Percentiles rank a stretch among this genome's conserved stretches.
These are phyloP conservation scores for Pythium scleroteichum DNA, from an alignment of 352 stramenopile genomes.

Conservation along the genomic window DNA sequence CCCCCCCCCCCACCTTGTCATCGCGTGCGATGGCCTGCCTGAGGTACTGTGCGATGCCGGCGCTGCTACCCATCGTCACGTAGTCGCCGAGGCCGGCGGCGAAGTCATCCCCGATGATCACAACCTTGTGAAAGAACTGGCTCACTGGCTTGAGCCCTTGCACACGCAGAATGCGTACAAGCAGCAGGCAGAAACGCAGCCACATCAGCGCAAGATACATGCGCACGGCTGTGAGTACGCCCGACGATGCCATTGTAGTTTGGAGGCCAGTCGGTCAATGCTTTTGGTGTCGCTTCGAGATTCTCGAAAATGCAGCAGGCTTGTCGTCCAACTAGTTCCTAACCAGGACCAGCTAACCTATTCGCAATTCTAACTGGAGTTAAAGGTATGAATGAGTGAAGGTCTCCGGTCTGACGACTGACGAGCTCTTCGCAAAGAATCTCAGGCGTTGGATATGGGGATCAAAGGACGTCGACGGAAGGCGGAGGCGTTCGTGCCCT, in stretches of 20 bases:
- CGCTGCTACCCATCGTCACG: slow-evolving; percentile 51
- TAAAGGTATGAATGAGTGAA: slow-evolving; percentile 16
- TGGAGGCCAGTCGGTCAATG: not conserved
- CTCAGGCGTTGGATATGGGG: slow-evolving; percentile 42
- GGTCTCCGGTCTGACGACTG: slow-evolving; percentile 16
- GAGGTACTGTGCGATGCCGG: slow-evolving; percentile 62
- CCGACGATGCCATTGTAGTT: slow-evolving; percentile 13
- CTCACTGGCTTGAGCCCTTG: slow-evolving; percentile 48
- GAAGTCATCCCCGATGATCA: slow-evolving; percentile 86
- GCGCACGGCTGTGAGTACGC: slow-evolving; percentile 43
- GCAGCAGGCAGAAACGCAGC: slow-evolving; percentile 62
- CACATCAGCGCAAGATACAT: slow-evolving; percentile 64
- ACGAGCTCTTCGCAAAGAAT: slow-evolving; percentile 8
- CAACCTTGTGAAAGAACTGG: slow-evolving; percentile 82
- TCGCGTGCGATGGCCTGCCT: slow-evolving; percentile 39
- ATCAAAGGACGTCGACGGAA: slow-evolving; percentile 59
- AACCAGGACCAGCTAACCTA: too few species aligned
- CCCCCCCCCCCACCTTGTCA: slow-evolving; percentile 55
- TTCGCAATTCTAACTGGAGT: too few species aligned
- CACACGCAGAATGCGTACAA: slow-evolving; percentile 44
- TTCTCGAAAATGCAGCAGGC: too few species aligned
- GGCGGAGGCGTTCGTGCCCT: slow-evolving; percentile 21
- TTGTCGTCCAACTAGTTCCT: not conserved
- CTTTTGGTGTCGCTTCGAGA: slow-evolving; percentile 33
- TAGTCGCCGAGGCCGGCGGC: slow-evolving; percentile 78